A percentile compares a stretch with the other conserved stretches of the same genome.
Conservation (phyloP, 1,284 basidiomycete species). For the Microbotryomycetes sp. region DNA sequence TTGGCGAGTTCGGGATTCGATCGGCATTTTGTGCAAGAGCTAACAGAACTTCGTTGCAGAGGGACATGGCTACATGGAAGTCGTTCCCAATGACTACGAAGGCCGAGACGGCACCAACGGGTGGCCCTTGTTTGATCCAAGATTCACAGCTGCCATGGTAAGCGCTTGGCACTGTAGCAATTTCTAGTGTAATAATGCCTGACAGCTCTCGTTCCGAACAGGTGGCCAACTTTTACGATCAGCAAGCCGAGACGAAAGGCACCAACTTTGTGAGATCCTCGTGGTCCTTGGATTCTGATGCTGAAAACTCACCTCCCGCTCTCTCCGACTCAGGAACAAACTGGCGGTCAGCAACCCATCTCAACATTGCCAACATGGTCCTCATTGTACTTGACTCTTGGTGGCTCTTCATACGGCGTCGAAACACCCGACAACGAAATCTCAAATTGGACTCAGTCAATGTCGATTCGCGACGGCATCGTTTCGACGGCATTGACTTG, state of each 20-base stretch:
- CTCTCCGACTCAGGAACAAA: constrained; percentile 17
- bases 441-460: constrained; percentile 33
- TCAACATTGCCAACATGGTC: constrained; percentile 36
- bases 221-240: constrained; percentile 38
- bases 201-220: too few relatives aligned
- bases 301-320: not conserved
- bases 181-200: too few relatives aligned
- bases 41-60: constrained; percentile 1
- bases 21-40: not conserved
- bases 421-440: constrained; percentile 19
- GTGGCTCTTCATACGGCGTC: constrained; percentile 27
- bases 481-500: constrained; percentile 34
- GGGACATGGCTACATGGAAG: constrained; percentile 24
- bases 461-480: constrained; percentile 34
- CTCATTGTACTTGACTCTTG: constrained; percentile 32
- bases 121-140: constrained; percentile 29
- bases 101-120: constrained; percentile 19
- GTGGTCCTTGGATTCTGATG: not conserved
- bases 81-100: constrained; percentile 15
- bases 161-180: too few relatives aligned
- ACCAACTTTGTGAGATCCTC: constrained; percentile 32
- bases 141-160: constrained; percentile 21
- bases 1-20: too few relatives aligned
- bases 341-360: constrained; percentile 36
- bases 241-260: constrained; percentile 29